A percentile compares a stretch with the other conserved stretches of the same genome.
Evolutionary conservation across 331 rosid species (phyloP).

Genomic region (Rhamnella rubrinervis): DNA sequence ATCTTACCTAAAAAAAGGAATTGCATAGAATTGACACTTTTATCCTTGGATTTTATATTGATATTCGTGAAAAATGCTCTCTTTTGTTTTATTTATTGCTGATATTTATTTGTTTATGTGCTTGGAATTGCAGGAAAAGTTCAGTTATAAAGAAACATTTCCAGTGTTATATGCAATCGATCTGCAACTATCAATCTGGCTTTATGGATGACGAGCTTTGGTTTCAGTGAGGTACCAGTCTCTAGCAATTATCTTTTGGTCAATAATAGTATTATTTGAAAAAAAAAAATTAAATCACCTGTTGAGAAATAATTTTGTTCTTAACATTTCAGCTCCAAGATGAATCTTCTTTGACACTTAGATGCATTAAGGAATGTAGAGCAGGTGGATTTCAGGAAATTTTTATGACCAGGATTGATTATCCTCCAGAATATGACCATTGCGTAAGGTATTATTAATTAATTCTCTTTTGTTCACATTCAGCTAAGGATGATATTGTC

Average conservation of each 20-base stretch:
- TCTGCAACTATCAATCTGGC: slow-evolving; percentile 68
- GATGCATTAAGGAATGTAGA: slow-evolving; percentile 66
- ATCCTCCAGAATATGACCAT: slow-evolving; percentile 74
- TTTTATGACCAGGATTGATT: slow-evolving; percentile 83
- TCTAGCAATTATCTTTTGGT: slow-evolving; percentile 18
- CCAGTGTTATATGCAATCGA: slow-evolving; percentile 67
- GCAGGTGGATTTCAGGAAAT: slow-evolving; percentile 88
- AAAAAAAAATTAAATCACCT: background rate
- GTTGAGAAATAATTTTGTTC: background rate
- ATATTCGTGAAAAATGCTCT: slow-evolving; percentile 13
- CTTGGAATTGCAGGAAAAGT: slow-evolving; percentile 58
- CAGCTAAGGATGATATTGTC: too few species aligned
- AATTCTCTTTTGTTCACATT: background rate
- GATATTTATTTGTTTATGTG: slow-evolving; percentile 1
- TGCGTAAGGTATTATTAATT: slow-evolving; percentile 61
- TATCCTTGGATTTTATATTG: background rate
- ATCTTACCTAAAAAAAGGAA: too few species aligned
- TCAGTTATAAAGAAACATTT: slow-evolving; percentile 60
- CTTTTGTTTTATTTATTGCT: background rate
- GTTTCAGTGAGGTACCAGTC: slow-evolving; percentile 65
- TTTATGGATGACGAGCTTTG: slow-evolving; percentile 59
- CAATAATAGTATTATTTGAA: background rate
- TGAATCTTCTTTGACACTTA: slow-evolving; percentile 68
- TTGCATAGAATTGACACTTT: too few species aligned
- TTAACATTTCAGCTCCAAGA: slow-evolving; percentile 65